Evolutionary conservation across 371 early-diverging fungal genomes (phyloP).

Genomic region (Rhizopus microsporus): DNA sequence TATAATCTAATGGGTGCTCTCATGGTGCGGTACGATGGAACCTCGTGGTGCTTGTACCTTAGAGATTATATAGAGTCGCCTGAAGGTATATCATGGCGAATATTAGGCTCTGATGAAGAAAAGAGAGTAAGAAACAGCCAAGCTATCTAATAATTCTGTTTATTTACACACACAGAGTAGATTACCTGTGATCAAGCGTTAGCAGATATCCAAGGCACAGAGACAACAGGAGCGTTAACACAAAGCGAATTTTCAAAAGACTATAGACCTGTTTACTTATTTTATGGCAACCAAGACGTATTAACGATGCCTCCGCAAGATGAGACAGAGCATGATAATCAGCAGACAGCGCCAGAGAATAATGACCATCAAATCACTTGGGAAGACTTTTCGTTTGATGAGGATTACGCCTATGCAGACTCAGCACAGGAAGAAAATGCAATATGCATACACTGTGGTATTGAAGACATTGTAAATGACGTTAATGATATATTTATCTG

Average conservation of each 20-base stretch:
- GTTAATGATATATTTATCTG: constrained; percentile 50
- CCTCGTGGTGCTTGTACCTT: constrained; percentile 39
- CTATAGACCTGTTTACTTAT: constrained; percentile 44
- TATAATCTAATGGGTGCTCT: constrained; percentile 43
- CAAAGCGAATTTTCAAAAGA: constrained; percentile 18
- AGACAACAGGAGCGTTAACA: not conserved
- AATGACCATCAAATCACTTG: constrained; percentile 26
- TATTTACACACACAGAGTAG: constrained; percentile 4
- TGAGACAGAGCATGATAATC: not conserved
- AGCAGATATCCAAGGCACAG: constrained; percentile 24
- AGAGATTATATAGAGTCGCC: constrained; percentile 34
- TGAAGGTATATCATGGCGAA: constrained; percentile 39
- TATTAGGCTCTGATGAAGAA: constrained; percentile 18
- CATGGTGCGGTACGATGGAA: constrained; percentile 34
- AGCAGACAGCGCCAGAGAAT: constrained; percentile 1
- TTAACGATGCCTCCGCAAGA: constrained; percentile 4
- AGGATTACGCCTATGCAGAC: constrained; percentile 14
- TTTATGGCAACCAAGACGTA: constrained; percentile 35
- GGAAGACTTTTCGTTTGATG: constrained; percentile 43
- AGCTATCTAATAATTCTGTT: not conserved
- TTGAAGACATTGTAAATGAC: constrained; percentile 33
- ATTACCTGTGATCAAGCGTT: constrained; percentile 25
- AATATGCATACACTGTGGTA: constrained; percentile 39
- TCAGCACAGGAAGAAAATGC: constrained; percentile 25
- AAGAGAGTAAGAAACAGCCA: constrained; percentile 9